phyloP scores from a whole-genome alignment of 176 grass and related monocot species.

The Chrysopogon serrulatus region DNA sequence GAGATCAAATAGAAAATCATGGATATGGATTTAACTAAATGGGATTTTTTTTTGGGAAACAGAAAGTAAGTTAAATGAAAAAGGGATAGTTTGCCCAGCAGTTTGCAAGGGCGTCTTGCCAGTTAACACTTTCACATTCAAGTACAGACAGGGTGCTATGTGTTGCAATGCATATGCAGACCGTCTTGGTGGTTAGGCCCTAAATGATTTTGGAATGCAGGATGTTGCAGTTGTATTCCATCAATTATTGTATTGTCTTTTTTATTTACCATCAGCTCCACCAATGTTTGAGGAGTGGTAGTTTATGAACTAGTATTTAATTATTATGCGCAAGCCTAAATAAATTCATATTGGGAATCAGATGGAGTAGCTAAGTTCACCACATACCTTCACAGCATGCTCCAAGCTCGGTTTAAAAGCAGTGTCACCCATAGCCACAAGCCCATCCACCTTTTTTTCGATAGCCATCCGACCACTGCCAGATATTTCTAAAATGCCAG shows the following conservation, averaged over 20 bases:
- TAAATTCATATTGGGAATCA: neutral
- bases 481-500: neutral
- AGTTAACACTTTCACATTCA: neutral
- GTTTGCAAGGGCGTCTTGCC: neutral
- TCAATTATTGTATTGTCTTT: neutral
- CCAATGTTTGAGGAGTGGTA: neutral
- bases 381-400: slow-evolving; percentile 13
- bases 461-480: neutral
- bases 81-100: neutral
- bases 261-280: neutral
- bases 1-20: no score
- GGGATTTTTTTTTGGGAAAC: no score
- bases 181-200: neutral
- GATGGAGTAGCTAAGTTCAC: neutral
- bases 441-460: neutral
- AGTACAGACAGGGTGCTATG: neutral
- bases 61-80: neutral
- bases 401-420: neutral
- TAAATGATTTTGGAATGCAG: neutral
- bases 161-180: neutral
- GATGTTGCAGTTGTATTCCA: neutral
- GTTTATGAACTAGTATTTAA: neutral
- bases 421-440: slow-evolving; percentile 1
- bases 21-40: no score
- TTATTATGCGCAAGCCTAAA: neutral